These are phyloP conservation scores for Globisporangium cylindrosporum DNA, from an alignment of 352 stramenopile genomes.

Conservation along the genomic window DNA sequence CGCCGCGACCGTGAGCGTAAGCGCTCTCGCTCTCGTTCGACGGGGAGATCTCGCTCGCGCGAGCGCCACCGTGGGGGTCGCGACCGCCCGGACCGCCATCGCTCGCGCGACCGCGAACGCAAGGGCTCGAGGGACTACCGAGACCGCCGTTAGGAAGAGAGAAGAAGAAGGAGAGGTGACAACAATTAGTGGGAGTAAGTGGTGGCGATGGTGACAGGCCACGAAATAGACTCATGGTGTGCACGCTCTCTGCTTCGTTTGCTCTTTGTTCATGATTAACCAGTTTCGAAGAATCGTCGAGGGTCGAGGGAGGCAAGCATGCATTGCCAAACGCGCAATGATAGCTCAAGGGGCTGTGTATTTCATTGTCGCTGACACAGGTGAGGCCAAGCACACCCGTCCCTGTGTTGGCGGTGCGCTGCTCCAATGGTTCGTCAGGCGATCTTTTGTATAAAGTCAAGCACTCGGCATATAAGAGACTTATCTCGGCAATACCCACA, in stretches of 20 bases:
- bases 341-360: background rate
- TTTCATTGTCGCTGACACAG: background rate
- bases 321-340: background rate
- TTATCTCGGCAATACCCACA: background rate
- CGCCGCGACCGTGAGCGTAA: slow-evolving; percentile 25
- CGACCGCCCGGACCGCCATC: slow-evolving; percentile 31
- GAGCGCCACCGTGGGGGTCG: slow-evolving; percentile 26
- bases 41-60: slow-evolving; percentile 28
- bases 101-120: slow-evolving; percentile 36
- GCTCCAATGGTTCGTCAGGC: background rate
- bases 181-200: background rate
- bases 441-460: background rate
- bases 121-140: slow-evolving; percentile 48
- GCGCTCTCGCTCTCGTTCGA: slow-evolving; percentile 34
- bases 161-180: background rate
- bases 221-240: slow-evolving; percentile 14
- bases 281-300: background rate
- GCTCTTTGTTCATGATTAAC: background rate
- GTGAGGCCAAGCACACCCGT: background rate
- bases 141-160: slow-evolving; percentile 30
- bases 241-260: background rate
- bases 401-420: no score
- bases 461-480: background rate
- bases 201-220: background rate
- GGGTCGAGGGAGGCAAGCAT: no score